Evolutionary conservation across 1,139 yeast genomes (phyloP), one percentile per base, ranked within the genome.

Genomic region (Eremothecium sinecaudum): DNA sequence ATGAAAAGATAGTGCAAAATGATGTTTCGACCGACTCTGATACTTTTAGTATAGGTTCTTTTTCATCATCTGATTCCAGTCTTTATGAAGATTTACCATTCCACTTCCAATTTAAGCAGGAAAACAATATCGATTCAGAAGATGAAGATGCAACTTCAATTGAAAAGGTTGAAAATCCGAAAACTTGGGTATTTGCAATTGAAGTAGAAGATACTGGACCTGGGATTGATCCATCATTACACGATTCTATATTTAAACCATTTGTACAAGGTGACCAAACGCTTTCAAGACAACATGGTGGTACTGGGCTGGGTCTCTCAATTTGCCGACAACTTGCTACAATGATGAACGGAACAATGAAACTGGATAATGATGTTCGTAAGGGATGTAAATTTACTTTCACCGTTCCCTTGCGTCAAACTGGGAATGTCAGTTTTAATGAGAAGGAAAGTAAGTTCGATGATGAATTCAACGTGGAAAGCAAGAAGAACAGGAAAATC

Each of bases 261-360:
- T 90, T 90, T 62, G 84, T 84, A 20, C 98, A 87, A 60, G 97
- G 97, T 28, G 97, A 90, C 51, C 96, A 87, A 58, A 86, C 96
- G 0, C 67, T 87, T 24, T 80, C 94, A 3, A 68, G 95, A 55
- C 82, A 87, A 36, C 81, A 82, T 53, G 95, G 96, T 38, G 98
- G 98, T 46, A 86, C 96, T 0, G 98, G 98, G 6, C 66, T 90
- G 35, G 98, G 98, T 2, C 68, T 90, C 32, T 83, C 95, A 0
- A 87, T 90, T 53, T 87, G 96, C 58, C 71, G 87, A 40, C 96
- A 90, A 59, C 68, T 90, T 42, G 93, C 95, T 1, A 73, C 71
- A 23, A 77, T 87, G 76, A 83, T 87, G 87, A 73, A 79, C 37
- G 95, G 94, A 39, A 78, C 83, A 0, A 71, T 90, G 61, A 67